Conservation (phyloP, 805 yeast genomes). For the Yamadazyma paraphyllophila region DNA sequence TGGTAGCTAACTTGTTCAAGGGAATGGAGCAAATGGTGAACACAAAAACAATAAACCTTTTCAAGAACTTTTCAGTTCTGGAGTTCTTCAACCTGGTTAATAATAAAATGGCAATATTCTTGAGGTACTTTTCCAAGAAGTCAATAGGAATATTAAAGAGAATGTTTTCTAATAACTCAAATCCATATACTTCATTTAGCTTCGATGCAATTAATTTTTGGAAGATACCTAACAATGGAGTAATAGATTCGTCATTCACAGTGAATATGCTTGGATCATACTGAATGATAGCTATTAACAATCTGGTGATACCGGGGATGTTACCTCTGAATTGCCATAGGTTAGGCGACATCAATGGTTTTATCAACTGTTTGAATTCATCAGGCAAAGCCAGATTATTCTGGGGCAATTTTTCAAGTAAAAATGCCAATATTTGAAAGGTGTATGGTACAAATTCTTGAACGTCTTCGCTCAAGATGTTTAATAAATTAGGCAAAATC, state of each 20-base stretch:
- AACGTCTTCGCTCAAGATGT: constrained; percentile 74
- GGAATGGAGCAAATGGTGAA: constrained; percentile 44
- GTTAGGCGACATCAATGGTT: constrained; percentile 83
- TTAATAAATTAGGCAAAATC: constrained; percentile 65
- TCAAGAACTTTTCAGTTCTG: constrained; percentile 77
- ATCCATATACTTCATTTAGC: constrained; percentile 75
- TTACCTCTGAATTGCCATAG: constrained; percentile 94
- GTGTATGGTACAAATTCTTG: constrained; percentile 93
- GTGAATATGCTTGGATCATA: constrained; percentile 45
- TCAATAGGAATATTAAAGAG: constrained; percentile 54
- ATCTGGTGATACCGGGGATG: constrained; percentile 86
- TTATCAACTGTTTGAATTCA: constrained; percentile 61
- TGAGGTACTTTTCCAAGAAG: constrained; percentile 51
- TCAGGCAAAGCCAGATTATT: constrained; percentile 50
- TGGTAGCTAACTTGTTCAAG: constrained; percentile 21
- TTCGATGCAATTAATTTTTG: constrained; percentile 88
- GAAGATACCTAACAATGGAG: constrained; percentile 92
- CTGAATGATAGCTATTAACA: constrained; percentile 63
- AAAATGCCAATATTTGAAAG: constrained; percentile 82
- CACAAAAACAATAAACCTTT: constrained; percentile 62
- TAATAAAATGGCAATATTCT: constrained; percentile 72
- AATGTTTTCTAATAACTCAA: constrained; percentile 76
- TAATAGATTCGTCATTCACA: constrained; percentile 35
- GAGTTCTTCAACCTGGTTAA: constrained; percentile 78
- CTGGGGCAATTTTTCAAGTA: constrained; percentile 61